Evolutionary conservation across 805 yeast species (phyloP), one percentile per base, ranked within the genome.

Genomic region (Scheffersomyces coipomensis): DNA sequence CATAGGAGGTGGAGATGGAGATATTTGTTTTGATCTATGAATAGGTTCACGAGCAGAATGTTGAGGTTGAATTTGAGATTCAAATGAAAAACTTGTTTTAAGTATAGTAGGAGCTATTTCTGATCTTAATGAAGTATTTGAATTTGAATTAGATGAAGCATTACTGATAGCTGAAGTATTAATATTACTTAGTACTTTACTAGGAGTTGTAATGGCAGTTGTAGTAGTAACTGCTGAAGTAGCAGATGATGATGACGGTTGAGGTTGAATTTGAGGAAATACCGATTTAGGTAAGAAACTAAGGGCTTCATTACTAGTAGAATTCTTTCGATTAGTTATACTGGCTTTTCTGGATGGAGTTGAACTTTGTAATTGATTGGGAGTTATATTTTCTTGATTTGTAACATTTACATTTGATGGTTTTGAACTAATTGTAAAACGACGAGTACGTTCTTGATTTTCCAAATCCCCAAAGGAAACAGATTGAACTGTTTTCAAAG

Each of bases 341-440:
- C 39, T 37, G 3, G 40, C 21, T 15, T 32, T 32, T 19, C 40
- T 25, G 4, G 36, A 33, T 13, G 22, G 24, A 5, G 26, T 13
- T 7, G 23, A 7, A 21, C 23, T 21, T 25, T 25, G 39, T 33
- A 32, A 34, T 18, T 39, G 40, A 10, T 31, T 29, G 10, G 34
- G 29, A 16, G 13, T 22, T 10, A 19, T 34, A 33, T 33, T 31
- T 12, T 43, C 47, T 16, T 38, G 48, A 15, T 31, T 42, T 9
- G 55, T 35, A 9, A 64, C 45, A 37, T 56, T 64, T 8, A 53
- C 59, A 7, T 62, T 41, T 23, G 71, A 67, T 3, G 75, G 75
- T 39, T 69, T 72, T 2, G 75, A 70, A 6, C 67, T 58, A 17
- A 69, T 69, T 8, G 74, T 68, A 49, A 69, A 69, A 23, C 75